Conservation (phyloP, 23 red algal genomes). For the Gracilaria vermiculophylla region DNA sequence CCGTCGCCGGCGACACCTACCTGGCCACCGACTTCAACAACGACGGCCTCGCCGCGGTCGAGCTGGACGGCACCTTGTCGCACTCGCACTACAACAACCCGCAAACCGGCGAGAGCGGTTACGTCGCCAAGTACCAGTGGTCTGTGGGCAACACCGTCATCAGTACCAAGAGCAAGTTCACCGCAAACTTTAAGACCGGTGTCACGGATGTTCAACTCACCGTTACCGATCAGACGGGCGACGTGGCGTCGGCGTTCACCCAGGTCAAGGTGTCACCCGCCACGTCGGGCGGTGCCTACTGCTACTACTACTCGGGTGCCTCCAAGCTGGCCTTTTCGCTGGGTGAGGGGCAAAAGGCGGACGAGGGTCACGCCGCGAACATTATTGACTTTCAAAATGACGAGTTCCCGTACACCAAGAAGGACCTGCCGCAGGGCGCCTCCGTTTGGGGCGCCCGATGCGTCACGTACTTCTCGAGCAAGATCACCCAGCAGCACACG, state of each 20-base stretch:
- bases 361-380: slow-evolving; percentile 21
- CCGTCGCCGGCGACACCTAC: slow-evolving; percentile 38
- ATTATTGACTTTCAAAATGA: slow-evolving; percentile 29
- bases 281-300: slow-evolving; percentile 29
- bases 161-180: slow-evolving; percentile 11
- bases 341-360: not conserved
- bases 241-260: slow-evolving; percentile 23
- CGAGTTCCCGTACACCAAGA: slow-evolving; percentile 26
- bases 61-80: slow-evolving; percentile 22
- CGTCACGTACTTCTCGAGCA: slow-evolving; percentile 35
- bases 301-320: slow-evolving; percentile 46
- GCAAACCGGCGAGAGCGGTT: slow-evolving; percentile 32
- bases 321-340: not conserved
- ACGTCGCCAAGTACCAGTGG: slow-evolving; percentile 42
- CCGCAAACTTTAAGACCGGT: slow-evolving; percentile 17
- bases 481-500: not conserved
- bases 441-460: slow-evolving; percentile 22
- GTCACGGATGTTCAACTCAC: slow-evolving; percentile 39
- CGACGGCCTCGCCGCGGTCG: slow-evolving; percentile 5
- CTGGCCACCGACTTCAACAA: slow-evolving; percentile 41
- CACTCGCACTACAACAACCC: slow-evolving; percentile 62
- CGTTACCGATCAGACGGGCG: slow-evolving; percentile 53
- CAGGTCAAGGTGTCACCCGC: slow-evolving; percentile 34
- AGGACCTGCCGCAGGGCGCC: not conserved
- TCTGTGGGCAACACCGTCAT: not conserved